Conservation (phyloP, 129 eudicot genomes). For the Scalesia atractyloides region DNA sequence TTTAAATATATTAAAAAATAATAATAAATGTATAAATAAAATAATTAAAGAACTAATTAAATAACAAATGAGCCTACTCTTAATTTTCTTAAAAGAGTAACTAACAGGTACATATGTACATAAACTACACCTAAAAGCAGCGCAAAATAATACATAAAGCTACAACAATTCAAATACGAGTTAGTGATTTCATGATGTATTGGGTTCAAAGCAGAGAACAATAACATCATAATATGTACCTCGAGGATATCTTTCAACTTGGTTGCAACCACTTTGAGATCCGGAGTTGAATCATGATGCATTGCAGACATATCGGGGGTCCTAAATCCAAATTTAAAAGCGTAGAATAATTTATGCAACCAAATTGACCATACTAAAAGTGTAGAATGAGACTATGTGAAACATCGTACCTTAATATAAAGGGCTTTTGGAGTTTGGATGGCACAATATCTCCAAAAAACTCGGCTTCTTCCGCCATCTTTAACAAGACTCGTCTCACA, state of each 20-base stretch:
- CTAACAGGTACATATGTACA: not conserved
- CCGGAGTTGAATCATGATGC: constrained; percentile 88
- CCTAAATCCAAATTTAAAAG: constrained; percentile 40
- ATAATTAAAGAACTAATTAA: too few species aligned
- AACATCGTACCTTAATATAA: constrained; percentile 57
- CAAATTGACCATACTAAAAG: not conserved
- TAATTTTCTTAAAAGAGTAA: constrained; percentile 1
- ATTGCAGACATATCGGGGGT: constrained; percentile 90
- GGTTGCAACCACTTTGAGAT: constrained; percentile 80
- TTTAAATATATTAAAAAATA: too few species aligned
- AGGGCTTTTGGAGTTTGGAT: constrained; percentile 64
- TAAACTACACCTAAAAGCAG: not conserved
- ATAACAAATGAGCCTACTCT: not conserved
- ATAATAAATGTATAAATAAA: too few species aligned
- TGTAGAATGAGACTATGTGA: not conserved
- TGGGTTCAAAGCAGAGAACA: not conserved
- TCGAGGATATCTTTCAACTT: constrained; percentile 80
- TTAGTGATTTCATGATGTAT: not conserved
- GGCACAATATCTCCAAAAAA: constrained; percentile 79
- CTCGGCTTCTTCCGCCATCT: constrained; percentile 76
- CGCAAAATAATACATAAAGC: not conserved
- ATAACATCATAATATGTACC: constrained; percentile 41
- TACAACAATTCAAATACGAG: not conserved
- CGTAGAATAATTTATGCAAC: not conserved
- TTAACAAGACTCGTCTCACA: constrained; percentile 65